Evolutionary conservation across 2,329 filamentous ascomycete genomes (phyloP).

Genomic region (Lanzia echinophila): DNA sequence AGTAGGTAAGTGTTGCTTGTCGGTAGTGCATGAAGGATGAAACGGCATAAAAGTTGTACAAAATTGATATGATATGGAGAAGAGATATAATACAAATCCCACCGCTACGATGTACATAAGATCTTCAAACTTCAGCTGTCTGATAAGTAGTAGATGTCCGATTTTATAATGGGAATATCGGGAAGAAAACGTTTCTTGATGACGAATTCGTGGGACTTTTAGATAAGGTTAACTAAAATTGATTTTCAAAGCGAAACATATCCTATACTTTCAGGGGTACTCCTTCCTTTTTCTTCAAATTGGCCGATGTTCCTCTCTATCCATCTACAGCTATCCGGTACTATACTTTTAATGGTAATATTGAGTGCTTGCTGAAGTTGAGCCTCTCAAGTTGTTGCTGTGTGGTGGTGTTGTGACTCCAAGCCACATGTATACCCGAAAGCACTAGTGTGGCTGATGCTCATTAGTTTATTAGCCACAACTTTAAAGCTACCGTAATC

Average conservation of each 20-base stretch:
- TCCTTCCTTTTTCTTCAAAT: no score
- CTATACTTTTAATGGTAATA: no score
- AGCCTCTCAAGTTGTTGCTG: no score
- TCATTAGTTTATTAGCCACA: no score
- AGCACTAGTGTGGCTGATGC: no score
- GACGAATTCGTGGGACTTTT: conserved; percentile 7
- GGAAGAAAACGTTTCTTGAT: background rate
- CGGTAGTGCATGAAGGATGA: background rate
- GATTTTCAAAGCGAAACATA: background rate
- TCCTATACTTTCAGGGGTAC: conserved; percentile 6
- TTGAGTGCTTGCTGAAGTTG: no score
- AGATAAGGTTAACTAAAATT: conserved; percentile 7
- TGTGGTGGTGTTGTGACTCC: no score
- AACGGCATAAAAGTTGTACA: background rate
- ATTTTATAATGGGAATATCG: background rate
- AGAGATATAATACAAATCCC: background rate
- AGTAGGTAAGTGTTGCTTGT: no score
- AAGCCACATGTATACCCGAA: no score
- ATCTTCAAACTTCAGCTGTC: background rate
- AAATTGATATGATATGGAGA: background rate
- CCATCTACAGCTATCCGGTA: no score
- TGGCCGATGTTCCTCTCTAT: no score
- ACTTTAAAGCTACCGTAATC: no score
- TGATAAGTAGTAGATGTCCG: background rate
- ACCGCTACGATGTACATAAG: background rate